A percentile compares a stretch with the other conserved stretches of the same genome.
phyloP scores from a whole-genome alignment of 78 protist genomes.

The Emiliania huxleyi region DNA sequence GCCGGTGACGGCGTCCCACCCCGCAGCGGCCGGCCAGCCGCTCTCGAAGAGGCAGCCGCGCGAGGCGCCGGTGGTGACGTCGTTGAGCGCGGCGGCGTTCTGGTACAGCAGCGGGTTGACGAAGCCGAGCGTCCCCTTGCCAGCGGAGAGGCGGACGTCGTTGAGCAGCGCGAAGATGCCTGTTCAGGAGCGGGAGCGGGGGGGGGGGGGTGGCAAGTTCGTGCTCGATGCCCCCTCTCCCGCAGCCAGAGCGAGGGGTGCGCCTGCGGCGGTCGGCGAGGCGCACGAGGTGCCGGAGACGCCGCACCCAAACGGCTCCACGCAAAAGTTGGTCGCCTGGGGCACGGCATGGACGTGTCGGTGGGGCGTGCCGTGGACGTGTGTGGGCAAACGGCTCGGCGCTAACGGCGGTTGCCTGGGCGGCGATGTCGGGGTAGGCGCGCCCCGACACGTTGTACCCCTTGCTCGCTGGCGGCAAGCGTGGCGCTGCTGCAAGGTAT shows the following conservation, averaged over 20 bases:
- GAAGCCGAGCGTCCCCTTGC: constrained; percentile 67
- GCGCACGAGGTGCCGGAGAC: constrained; percentile 74
- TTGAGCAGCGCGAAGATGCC: constrained; percentile 70
- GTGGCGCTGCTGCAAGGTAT: no score
- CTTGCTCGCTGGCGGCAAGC: no score
- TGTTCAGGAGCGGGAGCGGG: no score
- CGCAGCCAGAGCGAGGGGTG: no score
- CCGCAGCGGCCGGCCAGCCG: not conserved
- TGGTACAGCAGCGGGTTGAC: constrained; percentile 74
- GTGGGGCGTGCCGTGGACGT: not conserved
- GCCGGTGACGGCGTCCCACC: constrained; percentile 29
- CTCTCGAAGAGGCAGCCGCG: not conserved
- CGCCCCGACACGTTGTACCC: constrained; percentile 71
- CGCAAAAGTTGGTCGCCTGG: constrained; percentile 28
- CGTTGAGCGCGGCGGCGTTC: constrained; percentile 61
- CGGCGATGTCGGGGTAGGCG: constrained; percentile 78
- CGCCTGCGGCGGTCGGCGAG: constrained; percentile 69
- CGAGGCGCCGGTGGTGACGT: constrained; percentile 58
- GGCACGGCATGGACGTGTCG: not conserved
- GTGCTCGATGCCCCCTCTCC: no score
- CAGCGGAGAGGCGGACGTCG: constrained; percentile 54
- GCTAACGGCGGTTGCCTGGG: constrained; percentile 47
- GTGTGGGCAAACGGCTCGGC: constrained; percentile 18
- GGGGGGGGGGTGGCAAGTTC: no score
- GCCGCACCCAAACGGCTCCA: constrained; percentile 9